These are phyloP conservation scores for Cercospora sp. DNA, from an alignment of 2,329 filamentous ascomycete species.

Conservation along the genomic window DNA sequence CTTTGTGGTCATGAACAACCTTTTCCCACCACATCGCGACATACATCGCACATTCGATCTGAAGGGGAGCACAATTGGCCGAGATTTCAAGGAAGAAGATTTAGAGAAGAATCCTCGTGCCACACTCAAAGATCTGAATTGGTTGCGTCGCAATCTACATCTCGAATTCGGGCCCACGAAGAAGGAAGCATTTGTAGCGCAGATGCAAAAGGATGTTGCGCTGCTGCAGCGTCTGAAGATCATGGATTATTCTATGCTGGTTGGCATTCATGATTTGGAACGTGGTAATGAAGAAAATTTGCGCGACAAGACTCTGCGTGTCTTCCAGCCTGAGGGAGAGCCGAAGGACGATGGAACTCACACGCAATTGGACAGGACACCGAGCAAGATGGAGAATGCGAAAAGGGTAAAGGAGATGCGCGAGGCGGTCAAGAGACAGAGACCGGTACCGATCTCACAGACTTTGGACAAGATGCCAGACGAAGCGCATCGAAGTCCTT, in stretches of 20 bases:
- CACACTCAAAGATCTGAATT: constrained; percentile 95
- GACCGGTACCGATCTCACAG: constrained; percentile 88
- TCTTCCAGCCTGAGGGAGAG: constrained; percentile 85
- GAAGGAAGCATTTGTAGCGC: constrained; percentile 82
- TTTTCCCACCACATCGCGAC: constrained; percentile 94
- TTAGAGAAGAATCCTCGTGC: constrained; percentile 85
- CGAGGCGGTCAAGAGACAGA: constrained; percentile 88
- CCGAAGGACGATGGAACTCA: constrained; percentile 40
- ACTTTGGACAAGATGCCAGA: constrained; percentile 84
- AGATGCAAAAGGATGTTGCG: constrained; percentile 82
- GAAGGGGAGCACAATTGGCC: constrained; percentile 92
- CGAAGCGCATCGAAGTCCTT: constrained; percentile 66
- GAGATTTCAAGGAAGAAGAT: constrained; percentile 87
- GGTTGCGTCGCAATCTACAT: constrained; percentile 80
- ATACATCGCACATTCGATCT: constrained; percentile 97
- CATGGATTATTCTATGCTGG: constrained; percentile 96
- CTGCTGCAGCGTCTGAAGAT: constrained; percentile 87
- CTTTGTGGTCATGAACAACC: constrained; percentile 99
- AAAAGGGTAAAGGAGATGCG: constrained; percentile 87
- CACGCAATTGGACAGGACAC: constrained; percentile 71
- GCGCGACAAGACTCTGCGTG: constrained; percentile 81
- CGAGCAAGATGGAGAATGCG: constrained; percentile 87
- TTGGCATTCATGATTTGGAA: constrained; percentile 88
- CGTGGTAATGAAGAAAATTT: constrained; percentile 95
- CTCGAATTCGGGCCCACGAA: constrained; percentile 87